These are phyloP conservation scores for Wickerhamia fluorescens DNA, from an alignment of 805 yeast genomes.

Conservation along the genomic window DNA sequence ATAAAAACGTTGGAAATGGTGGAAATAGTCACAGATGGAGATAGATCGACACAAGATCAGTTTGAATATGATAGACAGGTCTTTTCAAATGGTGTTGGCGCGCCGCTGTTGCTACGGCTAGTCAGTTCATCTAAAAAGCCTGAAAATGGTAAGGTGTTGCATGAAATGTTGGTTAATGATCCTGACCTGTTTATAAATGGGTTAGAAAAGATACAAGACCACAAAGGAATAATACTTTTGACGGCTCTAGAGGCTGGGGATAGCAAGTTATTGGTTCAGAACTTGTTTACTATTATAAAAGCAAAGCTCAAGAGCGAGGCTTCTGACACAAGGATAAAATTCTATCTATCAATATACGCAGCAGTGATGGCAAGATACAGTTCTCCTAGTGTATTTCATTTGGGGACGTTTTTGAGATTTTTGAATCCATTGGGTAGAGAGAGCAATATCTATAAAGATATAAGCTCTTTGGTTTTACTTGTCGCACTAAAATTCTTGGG, in stretches of 20 bases:
- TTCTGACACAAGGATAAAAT: constrained; percentile 1
- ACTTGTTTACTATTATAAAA: constrained; percentile 5
- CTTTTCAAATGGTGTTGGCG: too few relatives aligned
- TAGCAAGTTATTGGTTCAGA: constrained; percentile 3
- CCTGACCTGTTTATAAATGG: constrained; percentile 10
- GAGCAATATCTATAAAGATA: too few relatives aligned
- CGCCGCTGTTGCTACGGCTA: too few relatives aligned
- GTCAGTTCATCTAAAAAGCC: constrained; percentile 3
- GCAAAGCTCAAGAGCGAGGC: constrained; percentile 1
- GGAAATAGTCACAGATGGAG: too few relatives aligned
- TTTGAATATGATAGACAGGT: too few relatives aligned
- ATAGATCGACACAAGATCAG: too few relatives aligned
- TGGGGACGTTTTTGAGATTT: constrained; percentile 12
- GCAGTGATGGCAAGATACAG: constrained; percentile 14
- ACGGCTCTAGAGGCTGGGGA: constrained; percentile 6
- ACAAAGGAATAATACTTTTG: constrained; percentile 9
- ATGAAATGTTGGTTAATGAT: constrained; percentile 12
- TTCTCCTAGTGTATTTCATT: too few relatives aligned
- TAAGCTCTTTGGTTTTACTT: constrained; percentile 13
- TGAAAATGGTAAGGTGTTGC: constrained; percentile 6
- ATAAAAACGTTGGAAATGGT: too few relatives aligned
- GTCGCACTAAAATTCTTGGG: constrained; percentile 16
- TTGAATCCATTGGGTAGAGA: constrained; percentile 12
- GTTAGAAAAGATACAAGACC: constrained; percentile 9
- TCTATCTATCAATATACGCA: constrained; percentile 13